Percentiles rank a stretch among this genome's conserved stretches.
Conservation (phyloP, 2,329 filamentous ascomycete species). For the Verticillium nonalfalfae region DNA sequence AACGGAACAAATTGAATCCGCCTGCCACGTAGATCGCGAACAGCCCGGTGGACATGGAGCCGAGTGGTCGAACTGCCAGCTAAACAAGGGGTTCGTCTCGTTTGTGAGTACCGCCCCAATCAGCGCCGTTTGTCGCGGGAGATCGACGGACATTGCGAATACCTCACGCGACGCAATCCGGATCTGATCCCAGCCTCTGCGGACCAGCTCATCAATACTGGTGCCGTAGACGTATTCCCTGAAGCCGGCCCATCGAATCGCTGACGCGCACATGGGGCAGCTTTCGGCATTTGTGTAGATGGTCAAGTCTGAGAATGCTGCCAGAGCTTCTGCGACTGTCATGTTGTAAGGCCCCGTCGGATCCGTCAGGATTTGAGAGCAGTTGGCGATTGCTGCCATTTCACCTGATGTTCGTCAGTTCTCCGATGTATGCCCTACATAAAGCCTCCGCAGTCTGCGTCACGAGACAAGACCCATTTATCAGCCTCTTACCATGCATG, state of each 20-base stretch:
- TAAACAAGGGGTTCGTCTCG: slow-evolving; percentile 47
- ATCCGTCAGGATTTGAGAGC: slow-evolving; percentile 39
- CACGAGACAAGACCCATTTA: no score
- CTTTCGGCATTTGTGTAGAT: slow-evolving; percentile 52
- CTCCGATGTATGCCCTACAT: background rate
- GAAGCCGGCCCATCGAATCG: slow-evolving; percentile 50
- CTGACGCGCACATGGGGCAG: slow-evolving; percentile 52
- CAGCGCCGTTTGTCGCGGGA: slow-evolving; percentile 28
- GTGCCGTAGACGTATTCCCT: slow-evolving; percentile 49
- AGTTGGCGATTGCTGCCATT: slow-evolving; percentile 48
- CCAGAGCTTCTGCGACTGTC: slow-evolving; percentile 28
- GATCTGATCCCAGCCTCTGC: slow-evolving; percentile 45
- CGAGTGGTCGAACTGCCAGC: slow-evolving; percentile 42
- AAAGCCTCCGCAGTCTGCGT: no score
- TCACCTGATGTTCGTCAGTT: slow-evolving; percentile 29
- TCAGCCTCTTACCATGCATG: slow-evolving; percentile 33
- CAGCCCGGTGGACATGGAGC: slow-evolving; percentile 8
- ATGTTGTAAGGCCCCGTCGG: slow-evolving; percentile 36
- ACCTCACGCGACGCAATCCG: slow-evolving; percentile 36
- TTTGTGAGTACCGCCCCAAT: slow-evolving; percentile 38
- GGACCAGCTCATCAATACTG: slow-evolving; percentile 36
- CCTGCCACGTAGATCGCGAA: background rate
- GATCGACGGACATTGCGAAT: slow-evolving; percentile 32
- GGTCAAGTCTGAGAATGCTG: slow-evolving; percentile 38
- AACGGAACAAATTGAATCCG: background rate